Percentiles rank a stretch among this genome's conserved stretches.
These are phyloP conservation scores for Warburgia ugandensis DNA, from an alignment of 164 flowering plant species.

Conservation along the genomic window DNA sequence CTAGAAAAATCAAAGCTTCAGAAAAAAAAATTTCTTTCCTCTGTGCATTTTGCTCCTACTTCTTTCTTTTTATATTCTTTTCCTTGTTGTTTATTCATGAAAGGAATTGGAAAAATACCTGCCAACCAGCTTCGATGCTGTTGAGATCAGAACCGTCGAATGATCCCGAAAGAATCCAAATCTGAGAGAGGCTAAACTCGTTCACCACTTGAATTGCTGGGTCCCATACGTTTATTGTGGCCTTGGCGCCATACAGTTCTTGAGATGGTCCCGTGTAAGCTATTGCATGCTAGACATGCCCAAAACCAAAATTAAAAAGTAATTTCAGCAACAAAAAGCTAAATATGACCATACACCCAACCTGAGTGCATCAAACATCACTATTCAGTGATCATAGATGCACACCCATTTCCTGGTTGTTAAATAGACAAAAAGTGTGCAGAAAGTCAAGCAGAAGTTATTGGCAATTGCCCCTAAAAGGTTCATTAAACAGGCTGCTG, in stretches of 20 bases:
- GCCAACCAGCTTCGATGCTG: slow-evolving; percentile 99
- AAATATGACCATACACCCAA: too few relatives aligned
- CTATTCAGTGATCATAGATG: too few relatives aligned
- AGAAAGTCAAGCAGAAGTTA: too few relatives aligned
- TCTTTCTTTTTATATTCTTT: neutral
- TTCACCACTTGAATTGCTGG: slow-evolving; percentile 77
- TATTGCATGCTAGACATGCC: slow-evolving; percentile 65
- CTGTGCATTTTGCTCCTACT: too few relatives aligned
- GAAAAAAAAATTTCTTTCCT: slow-evolving; percentile 12
- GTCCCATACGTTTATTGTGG: slow-evolving; percentile 94
- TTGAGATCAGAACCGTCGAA: slow-evolving; percentile 90
- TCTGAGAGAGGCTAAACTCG: slow-evolving; percentile 95
- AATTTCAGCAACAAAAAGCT: too few relatives aligned
- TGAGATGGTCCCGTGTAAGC: slow-evolving; percentile 66
- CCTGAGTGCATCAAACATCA: too few relatives aligned
- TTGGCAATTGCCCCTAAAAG: too few relatives aligned
- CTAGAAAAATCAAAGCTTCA: slow-evolving; percentile 74
- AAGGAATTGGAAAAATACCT: slow-evolving; percentile 37
- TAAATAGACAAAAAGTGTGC: too few relatives aligned
- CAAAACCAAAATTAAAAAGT: slow-evolving; percentile 10
- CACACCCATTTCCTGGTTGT: too few relatives aligned
- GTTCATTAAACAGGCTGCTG: too few relatives aligned
- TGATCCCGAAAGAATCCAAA: slow-evolving; percentile 77
- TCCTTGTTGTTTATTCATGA: neutral
- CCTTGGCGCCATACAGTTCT: slow-evolving; percentile 88